Percentiles rank a stretch among this genome's conserved stretches.
These are phyloP conservation scores for Panicum virgatum DNA, from an alignment of 202 grass and related monocot genomes.

Conservation along the genomic window DNA sequence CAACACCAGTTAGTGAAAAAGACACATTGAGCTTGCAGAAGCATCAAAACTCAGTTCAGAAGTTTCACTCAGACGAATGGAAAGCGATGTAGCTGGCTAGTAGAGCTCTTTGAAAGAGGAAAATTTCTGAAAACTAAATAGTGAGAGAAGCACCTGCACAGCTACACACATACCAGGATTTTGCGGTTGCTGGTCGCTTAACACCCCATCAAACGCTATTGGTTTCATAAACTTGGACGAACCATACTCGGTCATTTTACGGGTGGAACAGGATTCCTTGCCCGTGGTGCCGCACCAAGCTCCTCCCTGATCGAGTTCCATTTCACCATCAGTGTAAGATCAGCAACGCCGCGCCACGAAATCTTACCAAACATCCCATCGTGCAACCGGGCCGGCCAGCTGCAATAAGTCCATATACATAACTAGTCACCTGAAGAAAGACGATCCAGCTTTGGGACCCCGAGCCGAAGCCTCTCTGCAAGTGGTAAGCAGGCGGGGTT, in stretches of 20 bases:
- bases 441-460: slow-evolving; percentile 64
- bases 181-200: slow-evolving; percentile 42
- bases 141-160: not conserved
- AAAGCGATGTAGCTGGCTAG: not conserved
- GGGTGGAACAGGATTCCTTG: slow-evolving; percentile 32
- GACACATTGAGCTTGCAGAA: not conserved
- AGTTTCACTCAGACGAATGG: not conserved
- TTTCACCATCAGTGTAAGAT: not conserved
- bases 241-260: slow-evolving; percentile 36
- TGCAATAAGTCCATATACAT: too few species aligned
- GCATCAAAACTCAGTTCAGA: not conserved
- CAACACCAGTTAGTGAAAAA: not conserved
- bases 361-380: too few species aligned
- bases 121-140: not conserved
- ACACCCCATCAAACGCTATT: slow-evolving; percentile 37
- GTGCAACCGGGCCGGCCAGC: too few species aligned
- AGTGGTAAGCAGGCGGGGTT: slow-evolving; percentile 67
- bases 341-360: not conserved
- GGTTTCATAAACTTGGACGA: slow-evolving; percentile 66
- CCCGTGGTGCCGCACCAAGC: slow-evolving; percentile 58
- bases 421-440: slow-evolving; percentile 49
- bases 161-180: slow-evolving; percentile 58
- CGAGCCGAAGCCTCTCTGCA: slow-evolving; percentile 58
- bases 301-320: not conserved
- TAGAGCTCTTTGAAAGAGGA: too few species aligned